Percentiles rank a stretch among this genome's conserved stretches.
These are phyloP conservation scores for Salicornia ramosissima DNA, from an alignment of 148 eudicot species.

Conservation along the genomic window DNA sequence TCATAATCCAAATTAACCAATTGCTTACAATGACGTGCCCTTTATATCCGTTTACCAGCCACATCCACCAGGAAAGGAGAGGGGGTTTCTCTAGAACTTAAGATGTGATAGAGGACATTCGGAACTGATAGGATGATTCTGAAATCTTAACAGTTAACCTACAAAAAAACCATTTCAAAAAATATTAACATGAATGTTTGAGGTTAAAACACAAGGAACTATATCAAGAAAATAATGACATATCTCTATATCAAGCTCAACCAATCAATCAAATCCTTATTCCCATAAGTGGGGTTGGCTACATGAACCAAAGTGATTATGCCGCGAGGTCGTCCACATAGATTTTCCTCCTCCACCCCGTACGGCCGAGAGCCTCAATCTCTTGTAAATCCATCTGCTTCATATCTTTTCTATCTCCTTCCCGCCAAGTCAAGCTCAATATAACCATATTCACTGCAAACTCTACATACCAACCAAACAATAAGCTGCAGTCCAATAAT, in stretches of 20 bases:
- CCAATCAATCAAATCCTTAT: no score
- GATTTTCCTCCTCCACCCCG: no score
- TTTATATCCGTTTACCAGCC: neutral
- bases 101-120: neutral
- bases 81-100: neutral
- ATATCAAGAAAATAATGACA: neutral
- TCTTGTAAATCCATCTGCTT: no score
- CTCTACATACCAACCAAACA: neutral
- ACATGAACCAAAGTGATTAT: no score
- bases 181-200: neutral
- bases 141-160: neutral
- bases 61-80: neutral
- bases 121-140: neutral
- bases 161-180: neutral
- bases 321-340: no score
- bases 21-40: neutral
- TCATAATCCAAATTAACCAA: neutral
- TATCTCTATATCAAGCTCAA: neutral
- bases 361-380: no score
- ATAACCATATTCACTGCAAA: neutral
- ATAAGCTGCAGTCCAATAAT: neutral
- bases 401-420: no score
- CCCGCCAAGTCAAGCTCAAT: no score
- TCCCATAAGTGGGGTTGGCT: no score
- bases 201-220: neutral